Conservation (phyloP, 176 grass and related monocot species). For the Saccharum spontaneum region DNA sequence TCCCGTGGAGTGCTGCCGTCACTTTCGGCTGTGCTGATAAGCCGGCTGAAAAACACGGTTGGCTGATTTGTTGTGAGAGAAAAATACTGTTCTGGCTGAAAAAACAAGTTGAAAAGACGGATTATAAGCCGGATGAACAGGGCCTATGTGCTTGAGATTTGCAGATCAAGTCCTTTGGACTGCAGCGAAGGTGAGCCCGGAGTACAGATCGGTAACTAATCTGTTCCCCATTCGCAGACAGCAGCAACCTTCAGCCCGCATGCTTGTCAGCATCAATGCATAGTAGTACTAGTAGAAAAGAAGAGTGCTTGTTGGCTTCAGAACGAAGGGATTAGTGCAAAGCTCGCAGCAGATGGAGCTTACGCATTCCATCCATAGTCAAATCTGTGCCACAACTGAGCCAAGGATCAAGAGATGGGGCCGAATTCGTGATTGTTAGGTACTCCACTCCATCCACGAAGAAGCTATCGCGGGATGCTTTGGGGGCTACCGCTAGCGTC, state of each 20-base stretch:
- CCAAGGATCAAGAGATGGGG: no score
- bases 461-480: no score
- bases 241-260: not conserved
- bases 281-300: not conserved
- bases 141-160: slow-evolving; percentile 14
- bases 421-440: no score
- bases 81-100: no score
- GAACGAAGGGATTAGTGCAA: not conserved
- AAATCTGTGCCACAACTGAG: not conserved
- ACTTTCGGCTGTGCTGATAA: no score
- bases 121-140: no score
- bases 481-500: no score
- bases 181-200: not conserved
- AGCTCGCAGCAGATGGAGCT: not conserved
- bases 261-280: slow-evolving; percentile 4
- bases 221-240: slow-evolving; percentile 14
- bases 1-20: no score
- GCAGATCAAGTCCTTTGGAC: not conserved
- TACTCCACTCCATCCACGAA: not conserved
- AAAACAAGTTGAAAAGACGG: no score
- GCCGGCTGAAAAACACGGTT: no score
- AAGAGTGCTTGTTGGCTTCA: slow-evolving; percentile 12
- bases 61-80: no score
- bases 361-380: not conserved
- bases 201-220: not conserved